Base-by-base conservation (phyloP, 1,284 basidiomycete species). In the Cryptococcus amylolentus region DNA sequence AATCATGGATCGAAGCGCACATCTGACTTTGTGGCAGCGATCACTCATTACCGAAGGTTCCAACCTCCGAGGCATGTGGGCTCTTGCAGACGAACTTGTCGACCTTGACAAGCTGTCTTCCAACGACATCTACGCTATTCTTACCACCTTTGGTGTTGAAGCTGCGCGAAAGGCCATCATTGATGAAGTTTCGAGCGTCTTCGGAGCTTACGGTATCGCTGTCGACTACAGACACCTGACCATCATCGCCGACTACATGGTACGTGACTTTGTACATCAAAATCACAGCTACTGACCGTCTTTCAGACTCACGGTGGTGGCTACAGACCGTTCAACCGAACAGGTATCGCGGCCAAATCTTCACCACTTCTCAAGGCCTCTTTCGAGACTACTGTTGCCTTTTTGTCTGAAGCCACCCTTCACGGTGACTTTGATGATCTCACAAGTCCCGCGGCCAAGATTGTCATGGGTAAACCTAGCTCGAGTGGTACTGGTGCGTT, bases 211-310 rank as follows among this genome's bases (percentile, higher is more conserved):
- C 80, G 95, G 89, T 72, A 99, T 99, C 71, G 90, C 89, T 59
- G 96, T 99, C 54, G 88, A 98, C 77, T 86, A 85, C 67, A 86
- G 96, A 55, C 96, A 99, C 81, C 81, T 98, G 54, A 93, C 94
- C 71, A 83, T 99, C 60, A 97, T 99, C 73, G 96, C 96, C 37
- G 96, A 99, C 77, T 99, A 98, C 77, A 97, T 97, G 93, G 91
- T 93, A 70, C 64, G 87, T 78, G 23, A 39, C 44, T 31, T 35
- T 43, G 43, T 23, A 23, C 20, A 37, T 31, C 20, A 10, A 14
- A 39, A 42, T 26, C 2, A 16, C 39, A 38, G 13, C 40, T 45
- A 41, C 28, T 46, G 37, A 39, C 16, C 40, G 50, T 51, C 47
- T 20, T 13, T 38, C 67, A 98, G 91, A 98, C 96, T 0, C 96